Evolutionary conservation across 192 early-diverging fungal genomes (phyloP).

Genomic region (Dissophora globulifera): DNA sequence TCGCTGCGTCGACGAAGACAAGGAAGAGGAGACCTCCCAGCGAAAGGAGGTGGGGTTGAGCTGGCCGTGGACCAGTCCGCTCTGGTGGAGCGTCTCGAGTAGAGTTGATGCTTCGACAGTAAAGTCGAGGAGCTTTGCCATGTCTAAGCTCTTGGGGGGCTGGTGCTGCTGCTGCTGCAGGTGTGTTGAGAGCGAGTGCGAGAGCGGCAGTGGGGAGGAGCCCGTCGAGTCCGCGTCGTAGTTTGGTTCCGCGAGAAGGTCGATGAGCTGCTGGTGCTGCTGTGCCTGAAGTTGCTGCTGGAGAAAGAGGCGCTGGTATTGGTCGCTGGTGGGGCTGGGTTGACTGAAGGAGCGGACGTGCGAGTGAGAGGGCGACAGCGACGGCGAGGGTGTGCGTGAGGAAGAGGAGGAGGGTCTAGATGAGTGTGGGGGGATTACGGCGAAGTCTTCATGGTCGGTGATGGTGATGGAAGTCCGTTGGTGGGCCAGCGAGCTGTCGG

Average conservation of each 20-base stretch:
- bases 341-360: background rate
- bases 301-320: background rate
- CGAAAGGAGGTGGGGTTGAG: conserved; percentile 37
- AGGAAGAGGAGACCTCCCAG: conserved; percentile 39
- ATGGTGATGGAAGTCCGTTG: conserved; percentile 3
- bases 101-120: conserved; percentile 34
- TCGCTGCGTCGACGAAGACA: no score
- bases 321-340: conserved; percentile 2
- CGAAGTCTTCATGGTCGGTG: conserved; percentile 3
- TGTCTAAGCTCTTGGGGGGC: conserved; percentile 16
- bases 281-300: conserved; percentile 9
- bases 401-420: background rate
- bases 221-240: conserved; percentile 3
- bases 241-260: conserved; percentile 4
- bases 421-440: background rate
- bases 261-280: conserved; percentile 9
- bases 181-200: background rate
- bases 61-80: conserved; percentile 41
- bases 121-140: conserved; percentile 38
- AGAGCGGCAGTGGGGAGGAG: background rate
- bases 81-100: conserved; percentile 37
- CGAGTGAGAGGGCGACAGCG: background rate
- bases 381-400: background rate
- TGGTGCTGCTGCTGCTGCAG: background rate
- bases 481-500: background rate